Conservation (phyloP, 1,284 basidiomycete genomes). For the Omphalotus olearius region DNA sequence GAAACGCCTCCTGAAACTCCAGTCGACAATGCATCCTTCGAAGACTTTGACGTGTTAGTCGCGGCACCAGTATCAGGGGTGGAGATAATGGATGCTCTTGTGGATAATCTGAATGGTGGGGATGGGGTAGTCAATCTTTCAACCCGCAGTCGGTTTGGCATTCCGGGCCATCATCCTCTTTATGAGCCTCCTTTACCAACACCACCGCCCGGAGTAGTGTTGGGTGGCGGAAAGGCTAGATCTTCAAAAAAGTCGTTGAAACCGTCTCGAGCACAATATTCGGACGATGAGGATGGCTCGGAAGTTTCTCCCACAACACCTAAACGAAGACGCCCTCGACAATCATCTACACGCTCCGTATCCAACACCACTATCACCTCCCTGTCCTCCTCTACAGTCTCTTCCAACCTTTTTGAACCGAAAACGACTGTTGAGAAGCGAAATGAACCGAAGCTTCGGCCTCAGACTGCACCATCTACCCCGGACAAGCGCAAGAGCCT, state of each 20-base stretch:
- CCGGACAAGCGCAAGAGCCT: constrained; percentile 34
- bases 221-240: constrained; percentile 57
- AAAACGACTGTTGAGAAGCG: constrained; percentile 13
- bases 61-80: constrained; percentile 73
- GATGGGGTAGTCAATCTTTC: constrained; percentile 49
- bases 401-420: constrained; percentile 8
- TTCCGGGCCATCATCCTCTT: constrained; percentile 57
- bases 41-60: constrained; percentile 62
- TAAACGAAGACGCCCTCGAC: constrained; percentile 34
- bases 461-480: constrained; percentile 17
- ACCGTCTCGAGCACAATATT: constrained; percentile 31
- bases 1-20: constrained; percentile 68
- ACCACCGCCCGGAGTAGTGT: constrained; percentile 73
- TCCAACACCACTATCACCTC: constrained; percentile 26
- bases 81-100: constrained; percentile 80
- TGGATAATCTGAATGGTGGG: constrained; percentile 78
- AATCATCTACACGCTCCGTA: constrained; percentile 30
- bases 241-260: constrained; percentile 32
- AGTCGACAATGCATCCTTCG: constrained; percentile 45
- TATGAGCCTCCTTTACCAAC: constrained; percentile 77
- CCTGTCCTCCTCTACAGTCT: constrained; percentile 6
- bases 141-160: constrained; percentile 47
- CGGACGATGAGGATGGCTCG: constrained; percentile 41
- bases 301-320: constrained; percentile 30
- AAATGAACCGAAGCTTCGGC: constrained; percentile 10